Evolutionary conservation across 208 protist species (phyloP).

Genomic region (Trichomonas tenax): DNA sequence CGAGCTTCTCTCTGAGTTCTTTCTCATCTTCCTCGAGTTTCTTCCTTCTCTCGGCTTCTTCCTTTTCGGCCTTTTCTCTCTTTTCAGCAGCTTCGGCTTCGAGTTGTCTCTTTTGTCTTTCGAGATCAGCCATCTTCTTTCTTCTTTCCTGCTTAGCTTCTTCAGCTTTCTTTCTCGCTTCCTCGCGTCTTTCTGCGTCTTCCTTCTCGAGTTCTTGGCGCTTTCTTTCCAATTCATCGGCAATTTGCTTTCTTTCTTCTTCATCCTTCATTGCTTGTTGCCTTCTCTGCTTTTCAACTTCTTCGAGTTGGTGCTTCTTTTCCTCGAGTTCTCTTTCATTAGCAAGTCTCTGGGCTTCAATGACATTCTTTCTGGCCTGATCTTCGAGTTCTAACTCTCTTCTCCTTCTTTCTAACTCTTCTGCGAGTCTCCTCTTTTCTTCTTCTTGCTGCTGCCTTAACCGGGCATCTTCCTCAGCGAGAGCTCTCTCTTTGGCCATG

Average conservation of each 20-base stretch:
- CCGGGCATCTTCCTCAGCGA: not conserved
- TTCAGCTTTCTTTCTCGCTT: not conserved
- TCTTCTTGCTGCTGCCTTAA: not conserved
- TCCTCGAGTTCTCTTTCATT: not conserved
- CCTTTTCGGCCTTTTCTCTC: not conserved
- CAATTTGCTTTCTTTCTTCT: not conserved
- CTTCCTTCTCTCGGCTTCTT: not conserved
- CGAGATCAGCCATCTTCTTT: not conserved
- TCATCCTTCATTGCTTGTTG: not conserved
- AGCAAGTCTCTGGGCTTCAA: not conserved
- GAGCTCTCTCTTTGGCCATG: not conserved
- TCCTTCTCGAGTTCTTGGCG: not conserved
- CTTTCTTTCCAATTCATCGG: not conserved
- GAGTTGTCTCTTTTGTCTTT: not conserved
- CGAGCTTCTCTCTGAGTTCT: not conserved
- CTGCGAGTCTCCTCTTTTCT: not conserved
- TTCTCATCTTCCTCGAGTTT: not conserved
- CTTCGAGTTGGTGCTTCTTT: not conserved
- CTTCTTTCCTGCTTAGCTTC: not conserved
- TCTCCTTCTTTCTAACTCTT: not conserved
- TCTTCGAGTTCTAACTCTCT: not conserved
- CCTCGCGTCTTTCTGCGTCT: not conserved
- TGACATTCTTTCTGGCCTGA: not conserved
- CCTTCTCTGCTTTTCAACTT: not conserved
- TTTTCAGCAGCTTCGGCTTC: not conserved